phyloP scores from a whole-genome alignment of 2,329 filamentous ascomycete species.

The Stachybotrys chlorohalonatus region DNA sequence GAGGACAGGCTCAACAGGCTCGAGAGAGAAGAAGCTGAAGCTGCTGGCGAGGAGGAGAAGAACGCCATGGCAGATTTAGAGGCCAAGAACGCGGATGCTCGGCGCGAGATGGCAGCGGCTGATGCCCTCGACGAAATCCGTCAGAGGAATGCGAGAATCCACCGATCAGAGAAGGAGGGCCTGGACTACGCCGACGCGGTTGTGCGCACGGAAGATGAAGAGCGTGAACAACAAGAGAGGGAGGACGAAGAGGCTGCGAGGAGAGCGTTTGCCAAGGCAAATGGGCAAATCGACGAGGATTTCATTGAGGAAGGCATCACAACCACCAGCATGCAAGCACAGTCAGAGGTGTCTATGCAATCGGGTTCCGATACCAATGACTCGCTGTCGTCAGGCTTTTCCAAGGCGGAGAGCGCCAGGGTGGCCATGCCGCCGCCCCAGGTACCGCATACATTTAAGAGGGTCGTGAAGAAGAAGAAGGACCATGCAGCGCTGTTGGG shows the following conservation, averaged over 20 bases:
- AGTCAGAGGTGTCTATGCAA: not conserved
- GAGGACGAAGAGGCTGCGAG: conserved; percentile 79
- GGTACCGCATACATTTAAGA: conserved; percentile 54
- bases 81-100: conserved; percentile 85
- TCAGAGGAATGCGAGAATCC: conserved; percentile 79
- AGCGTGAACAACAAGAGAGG: conserved; percentile 56
- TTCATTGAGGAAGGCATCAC: conserved; percentile 32
- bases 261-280: conserved; percentile 56
- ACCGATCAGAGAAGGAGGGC: conserved; percentile 63
- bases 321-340: not conserved
- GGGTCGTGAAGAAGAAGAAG: conserved; percentile 80
- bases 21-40: conserved; percentile 63
- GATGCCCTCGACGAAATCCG: conserved; percentile 94
- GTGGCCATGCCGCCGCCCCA: not conserved
- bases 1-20: conserved; percentile 79
- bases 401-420: not conserved
- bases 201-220: conserved; percentile 45
- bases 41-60: conserved; percentile 57
- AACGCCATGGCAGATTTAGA: conserved; percentile 95
- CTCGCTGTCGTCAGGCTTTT: conserved; percentile 3
- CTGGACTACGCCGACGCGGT: conserved; percentile 50
- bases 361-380: conserved; percentile 9
- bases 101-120: conserved; percentile 91
- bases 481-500: conserved; percentile 65
- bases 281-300: conserved; percentile 8